These are phyloP conservation scores for Neocatenulostroma microsporum DNA, from an alignment of 2,329 filamentous ascomycete genomes.

Conservation along the genomic window DNA sequence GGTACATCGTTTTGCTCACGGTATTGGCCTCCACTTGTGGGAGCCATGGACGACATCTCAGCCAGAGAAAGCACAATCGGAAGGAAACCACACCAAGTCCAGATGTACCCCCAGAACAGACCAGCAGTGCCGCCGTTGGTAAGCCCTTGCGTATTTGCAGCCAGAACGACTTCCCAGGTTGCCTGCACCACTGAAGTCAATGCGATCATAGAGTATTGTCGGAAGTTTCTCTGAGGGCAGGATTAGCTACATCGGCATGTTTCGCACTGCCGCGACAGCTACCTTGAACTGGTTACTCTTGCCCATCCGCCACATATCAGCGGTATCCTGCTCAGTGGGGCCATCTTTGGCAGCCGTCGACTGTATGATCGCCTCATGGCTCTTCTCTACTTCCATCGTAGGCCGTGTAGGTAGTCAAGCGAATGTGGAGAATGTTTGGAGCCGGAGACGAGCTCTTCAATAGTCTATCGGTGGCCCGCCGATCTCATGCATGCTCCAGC, in stretches of 20 bases:
- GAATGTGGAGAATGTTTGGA: too few relatives aligned
- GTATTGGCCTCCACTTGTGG: conserved; percentile 23
- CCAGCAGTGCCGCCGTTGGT: conserved; percentile 23
- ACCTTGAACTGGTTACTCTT: not conserved
- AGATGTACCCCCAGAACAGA: conserved; percentile 30
- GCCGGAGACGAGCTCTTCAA: too few relatives aligned
- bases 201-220: not conserved
- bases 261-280: not conserved
- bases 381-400: too few relatives aligned
- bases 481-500: too few relatives aligned
- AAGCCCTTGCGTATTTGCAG: conserved; percentile 6
- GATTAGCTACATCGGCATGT: not conserved
- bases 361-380: too few relatives aligned
- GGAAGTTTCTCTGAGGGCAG: not conserved
- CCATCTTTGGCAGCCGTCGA: too few relatives aligned
- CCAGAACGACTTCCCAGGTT: not conserved
- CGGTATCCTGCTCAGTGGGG: not conserved
- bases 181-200: not conserved
- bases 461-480: too few relatives aligned
- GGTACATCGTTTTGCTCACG: not conserved
- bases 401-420: too few relatives aligned
- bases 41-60: conserved; percentile 29
- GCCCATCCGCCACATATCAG: not conserved
- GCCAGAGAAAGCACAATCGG: conserved; percentile 28
- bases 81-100: conserved; percentile 27